Base-by-base conservation (phyloP, 1,284 basidiomycete species). In the Fereydounia khargensis region DNA sequence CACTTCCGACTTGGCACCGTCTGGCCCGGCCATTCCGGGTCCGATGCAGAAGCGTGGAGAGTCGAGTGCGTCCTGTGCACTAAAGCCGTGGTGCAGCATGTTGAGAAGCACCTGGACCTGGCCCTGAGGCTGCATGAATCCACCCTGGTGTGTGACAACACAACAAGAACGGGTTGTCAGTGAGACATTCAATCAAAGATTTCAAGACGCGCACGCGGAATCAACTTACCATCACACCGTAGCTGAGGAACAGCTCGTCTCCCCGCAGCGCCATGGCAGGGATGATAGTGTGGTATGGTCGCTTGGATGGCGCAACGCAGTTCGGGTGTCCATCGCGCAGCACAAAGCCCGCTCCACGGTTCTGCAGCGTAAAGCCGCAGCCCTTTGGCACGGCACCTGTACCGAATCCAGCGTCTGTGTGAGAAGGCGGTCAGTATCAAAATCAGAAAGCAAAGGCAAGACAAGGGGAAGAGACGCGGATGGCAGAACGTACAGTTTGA, bases 41-140 rank as follows among this genome's bases (percentile, higher is more conserved):
- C 89, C 59, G 89, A 96, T 92, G 76, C 91, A 95, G 79, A 96
- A 94, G n/a, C 91, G 83, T 3, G 91, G 91, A 0, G 91, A 87
- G 77, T 96, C 94, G 30, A 95, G 81, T 0, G 66, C 64, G 10
- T 52, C 51, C 36, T 70, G 68, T 6, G 89, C 83, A 3, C 84
- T 86, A 74, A 85, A 87, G 1, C 91, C 91, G 39, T 90, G 84
- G 36, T 76, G 76, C 13, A 96, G 81, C 46, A 92, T 83, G 74
- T 91, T 94, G 35, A 96, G 78, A n/a, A 97, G 80, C 7, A 96
- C 89, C 78, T 96, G 92, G 0, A 95, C 82, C 62, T 95, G 91
- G 0, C 91, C 90, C 81, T 91, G 87, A 24, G 83, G 85, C 77
- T 95, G 92, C 89, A 94, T 96, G 78, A 86, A 92, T 3, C 89